A percentile compares a stretch with the other conserved stretches of the same genome.
phyloP scores from a whole-genome alignment of 306 rosid species.

The Alnus glutinosa region DNA sequence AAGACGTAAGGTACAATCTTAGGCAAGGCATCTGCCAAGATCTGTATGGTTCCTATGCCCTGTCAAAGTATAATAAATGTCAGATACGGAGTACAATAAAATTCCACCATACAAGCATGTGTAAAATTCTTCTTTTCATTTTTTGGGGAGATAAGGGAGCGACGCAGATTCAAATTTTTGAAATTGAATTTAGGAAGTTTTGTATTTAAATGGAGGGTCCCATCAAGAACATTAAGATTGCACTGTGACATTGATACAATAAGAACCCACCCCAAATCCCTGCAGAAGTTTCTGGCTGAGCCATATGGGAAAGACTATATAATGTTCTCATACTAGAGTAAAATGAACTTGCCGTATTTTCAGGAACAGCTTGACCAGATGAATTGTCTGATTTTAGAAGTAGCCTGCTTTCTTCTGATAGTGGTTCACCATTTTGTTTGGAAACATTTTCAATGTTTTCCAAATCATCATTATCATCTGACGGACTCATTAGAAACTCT shows the following conservation, averaged over 20 bases:
- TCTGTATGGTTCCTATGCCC: slow-evolving; percentile 85
- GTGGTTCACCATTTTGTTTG: slow-evolving; percentile 42
- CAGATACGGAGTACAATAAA: background rate
- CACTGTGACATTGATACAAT: background rate
- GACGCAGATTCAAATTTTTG: background rate
- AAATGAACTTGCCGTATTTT: slow-evolving; percentile 57
- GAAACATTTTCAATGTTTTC: slow-evolving; percentile 42
- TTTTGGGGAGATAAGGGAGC: background rate
- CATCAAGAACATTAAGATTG: background rate
- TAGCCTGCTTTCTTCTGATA: slow-evolving; percentile 35
- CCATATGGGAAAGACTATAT: background rate
- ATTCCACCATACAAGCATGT: background rate
- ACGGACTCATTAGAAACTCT: slow-evolving; percentile 31
- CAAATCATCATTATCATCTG: slow-evolving; percentile 31
- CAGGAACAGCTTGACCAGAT: slow-evolving; percentile 52
- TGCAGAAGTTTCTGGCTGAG: background rate
- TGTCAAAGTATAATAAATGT: slow-evolving; percentile 46
- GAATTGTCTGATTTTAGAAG: slow-evolving; percentile 40
- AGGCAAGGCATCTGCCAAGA: slow-evolving; percentile 93
- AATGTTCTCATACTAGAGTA: slow-evolving; percentile 25
- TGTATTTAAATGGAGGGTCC: background rate
- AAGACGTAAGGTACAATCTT: slow-evolving; percentile 97
- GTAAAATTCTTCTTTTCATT: background rate
- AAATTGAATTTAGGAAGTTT: background rate
- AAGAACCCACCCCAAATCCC: background rate